Percentiles rank a stretch among this genome's conserved stretches.
These are phyloP conservation scores for Populus simonii DNA, from an alignment of 345 rosid species.

Conservation along the genomic window DNA sequence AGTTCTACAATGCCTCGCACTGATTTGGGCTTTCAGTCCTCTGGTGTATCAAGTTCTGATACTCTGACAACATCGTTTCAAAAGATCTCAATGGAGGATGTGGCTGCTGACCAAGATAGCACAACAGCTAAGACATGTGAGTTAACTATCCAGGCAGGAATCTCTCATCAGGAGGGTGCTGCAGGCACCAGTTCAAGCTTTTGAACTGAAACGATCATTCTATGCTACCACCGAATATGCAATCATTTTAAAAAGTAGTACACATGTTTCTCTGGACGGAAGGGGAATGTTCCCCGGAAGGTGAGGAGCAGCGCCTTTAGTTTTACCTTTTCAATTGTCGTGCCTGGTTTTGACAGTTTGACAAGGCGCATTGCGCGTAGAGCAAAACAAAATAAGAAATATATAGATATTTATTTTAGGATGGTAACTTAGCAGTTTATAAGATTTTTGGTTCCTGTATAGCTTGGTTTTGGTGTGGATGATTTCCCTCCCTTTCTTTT, in stretches of 20 bases:
- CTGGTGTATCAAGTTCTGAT: slow-evolving; percentile 20
- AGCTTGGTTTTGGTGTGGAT: slow-evolving; percentile 30
- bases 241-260: slow-evolving; percentile 2
- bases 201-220: slow-evolving; percentile 3
- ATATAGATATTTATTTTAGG: slow-evolving; percentile 21
- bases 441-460: slow-evolving; percentile 31
- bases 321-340: slow-evolving; percentile 6
- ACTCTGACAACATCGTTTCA: slow-evolving; percentile 34
- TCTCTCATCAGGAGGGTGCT: slow-evolving; percentile 12
- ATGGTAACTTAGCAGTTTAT: slow-evolving; percentile 13
- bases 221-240: background rate
- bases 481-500: background rate
- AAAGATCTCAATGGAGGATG: slow-evolving; percentile 34
- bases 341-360: slow-evolving; percentile 31
- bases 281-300: slow-evolving; percentile 1
- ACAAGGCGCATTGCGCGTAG: slow-evolving; percentile 14
- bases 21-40: slow-evolving; percentile 24
- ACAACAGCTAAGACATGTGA: background rate
- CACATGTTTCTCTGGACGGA: slow-evolving; percentile 1
- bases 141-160: background rate
- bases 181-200: slow-evolving; percentile 4
- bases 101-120: slow-evolving; percentile 17
- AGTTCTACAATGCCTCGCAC: slow-evolving; percentile 17
- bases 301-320: slow-evolving; percentile 5
- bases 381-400: slow-evolving; percentile 24